Conservation (phyloP, 148 eudicot genomes). For the Talinum fruticosum region DNA sequence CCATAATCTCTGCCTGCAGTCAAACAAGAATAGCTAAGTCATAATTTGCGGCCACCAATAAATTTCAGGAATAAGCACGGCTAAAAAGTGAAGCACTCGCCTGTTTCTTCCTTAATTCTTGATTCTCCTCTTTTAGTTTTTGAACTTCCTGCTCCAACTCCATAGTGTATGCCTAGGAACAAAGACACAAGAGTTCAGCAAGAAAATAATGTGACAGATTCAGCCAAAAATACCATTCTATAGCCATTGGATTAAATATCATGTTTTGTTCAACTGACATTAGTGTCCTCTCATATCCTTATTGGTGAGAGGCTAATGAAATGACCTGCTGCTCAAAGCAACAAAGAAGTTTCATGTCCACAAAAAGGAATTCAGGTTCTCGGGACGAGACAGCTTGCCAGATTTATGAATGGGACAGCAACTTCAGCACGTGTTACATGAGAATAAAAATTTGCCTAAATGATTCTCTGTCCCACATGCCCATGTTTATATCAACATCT, state of each 20-base stretch:
- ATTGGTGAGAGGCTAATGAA: background rate
- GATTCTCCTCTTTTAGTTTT: conserved; percentile 70
- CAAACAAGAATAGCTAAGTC: conserved; percentile 13
- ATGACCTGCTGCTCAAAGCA: background rate
- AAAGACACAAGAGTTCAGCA: background rate
- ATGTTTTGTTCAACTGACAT: background rate
- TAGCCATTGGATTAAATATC: background rate
- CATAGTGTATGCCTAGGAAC: conserved; percentile 71
- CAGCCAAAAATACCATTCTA: background rate
- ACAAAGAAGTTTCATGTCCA: background rate
- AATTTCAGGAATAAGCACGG: background rate
- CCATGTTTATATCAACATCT: background rate
- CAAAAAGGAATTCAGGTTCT: background rate
- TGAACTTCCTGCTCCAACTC: conserved; percentile 86
- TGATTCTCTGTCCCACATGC: background rate
- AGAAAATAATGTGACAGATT: background rate
- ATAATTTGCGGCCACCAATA: background rate
- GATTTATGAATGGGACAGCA: background rate
- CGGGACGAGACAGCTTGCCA: background rate
- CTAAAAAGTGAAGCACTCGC: conserved; percentile 23
- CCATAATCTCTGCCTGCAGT: conserved; percentile 70
- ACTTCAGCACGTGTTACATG: background rate
- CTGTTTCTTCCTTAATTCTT: conserved; percentile 68
- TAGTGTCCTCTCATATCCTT: background rate
- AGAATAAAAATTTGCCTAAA: background rate